Base-by-base conservation (phyloP, 1,284 basidiomycete genomes). In the Trametes versicolor region DNA sequence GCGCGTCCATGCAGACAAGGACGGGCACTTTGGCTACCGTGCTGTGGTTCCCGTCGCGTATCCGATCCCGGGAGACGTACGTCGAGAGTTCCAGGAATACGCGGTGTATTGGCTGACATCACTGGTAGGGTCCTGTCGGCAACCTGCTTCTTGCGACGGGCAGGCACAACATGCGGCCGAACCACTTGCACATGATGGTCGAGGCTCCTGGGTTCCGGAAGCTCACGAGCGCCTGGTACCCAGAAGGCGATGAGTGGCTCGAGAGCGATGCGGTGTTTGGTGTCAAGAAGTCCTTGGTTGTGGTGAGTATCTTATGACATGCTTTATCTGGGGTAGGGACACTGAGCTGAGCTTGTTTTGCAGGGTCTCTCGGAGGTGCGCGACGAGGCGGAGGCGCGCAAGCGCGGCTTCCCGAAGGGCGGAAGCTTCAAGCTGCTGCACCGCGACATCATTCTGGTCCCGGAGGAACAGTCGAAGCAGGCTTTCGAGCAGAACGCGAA, bases 11-110 rank as follows among this genome's bases (percentile, higher is more conserved):
- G 82, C 89, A 2, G 85, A 83, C 61, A 79, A 83, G 45, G 86
- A 95, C 60, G 94, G 94, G 12, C 80, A 78, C 50, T 95, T 87
- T 73, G 83, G 83, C 10, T 96, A 90, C 78, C 86, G 94, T 41
- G 92, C 91, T 27, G 82, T 96, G 17, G 87, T 93, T 71, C 94
- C 94, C 0, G 83, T 89, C 0, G 77, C 91, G 17, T 96, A 96
- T 75, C 87, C 93, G n/a, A 89, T 94, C 67, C 93, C 93, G 0
- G 87, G 84, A 55, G 94, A 96, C 68, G 86, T 87, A 60, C 68
- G 83, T 72, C 4, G 15, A 7, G 36, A 10, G 45, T 47, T 36
- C 39, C 34, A 21, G 32, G 39, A 49, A 1, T 60, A 8, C 48
- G 45, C 21, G 19, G 53, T 71, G 34, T 72, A 52, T 51, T n/a